Evolutionary conservation across 345 rosid species (phyloP).

Genomic region (Citrus sinensis): DNA sequence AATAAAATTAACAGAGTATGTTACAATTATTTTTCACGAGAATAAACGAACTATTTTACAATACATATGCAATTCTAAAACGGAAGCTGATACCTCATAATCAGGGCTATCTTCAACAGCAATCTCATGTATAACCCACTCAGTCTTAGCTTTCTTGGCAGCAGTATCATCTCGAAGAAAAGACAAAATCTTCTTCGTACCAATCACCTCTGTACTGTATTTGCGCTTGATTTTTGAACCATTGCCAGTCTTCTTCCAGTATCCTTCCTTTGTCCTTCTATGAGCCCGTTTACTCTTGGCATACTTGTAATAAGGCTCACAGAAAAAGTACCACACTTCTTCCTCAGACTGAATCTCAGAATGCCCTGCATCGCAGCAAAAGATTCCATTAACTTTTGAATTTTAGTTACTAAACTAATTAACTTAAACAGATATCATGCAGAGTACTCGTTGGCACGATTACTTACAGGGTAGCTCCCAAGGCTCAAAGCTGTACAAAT

Average conservation of each 20-base stretch:
- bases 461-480: too few relatives aligned
- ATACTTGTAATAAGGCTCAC: not conserved
- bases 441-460: too few relatives aligned
- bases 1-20: not conserved
- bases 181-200: constrained; percentile 36
- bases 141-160: not conserved
- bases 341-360: too few relatives aligned
- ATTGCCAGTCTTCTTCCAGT: constrained; percentile 44
- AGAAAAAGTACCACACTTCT: too few relatives aligned
- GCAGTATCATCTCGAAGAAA: constrained; percentile 6
- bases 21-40: not conserved
- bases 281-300: constrained; percentile 7
- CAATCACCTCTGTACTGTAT: constrained; percentile 21
- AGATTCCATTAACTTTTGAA: too few relatives aligned
- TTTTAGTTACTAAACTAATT: too few relatives aligned
- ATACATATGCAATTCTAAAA: not conserved
- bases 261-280: constrained; percentile 32
- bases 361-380: too few relatives aligned
- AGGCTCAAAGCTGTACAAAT: too few relatives aligned
- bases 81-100: not conserved
- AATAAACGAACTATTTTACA: not conserved
- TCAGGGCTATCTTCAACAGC: not conserved
- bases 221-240: constrained; percentile 16
- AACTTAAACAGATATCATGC: too few relatives aligned
- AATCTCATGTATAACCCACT: constrained; percentile 5